A percentile compares a stretch with the other conserved stretches of the same genome.
These are phyloP conservation scores for Rhizopogon vesiculosus DNA, from an alignment of 768 basidiomycete genomes.

Conservation along the genomic window DNA sequence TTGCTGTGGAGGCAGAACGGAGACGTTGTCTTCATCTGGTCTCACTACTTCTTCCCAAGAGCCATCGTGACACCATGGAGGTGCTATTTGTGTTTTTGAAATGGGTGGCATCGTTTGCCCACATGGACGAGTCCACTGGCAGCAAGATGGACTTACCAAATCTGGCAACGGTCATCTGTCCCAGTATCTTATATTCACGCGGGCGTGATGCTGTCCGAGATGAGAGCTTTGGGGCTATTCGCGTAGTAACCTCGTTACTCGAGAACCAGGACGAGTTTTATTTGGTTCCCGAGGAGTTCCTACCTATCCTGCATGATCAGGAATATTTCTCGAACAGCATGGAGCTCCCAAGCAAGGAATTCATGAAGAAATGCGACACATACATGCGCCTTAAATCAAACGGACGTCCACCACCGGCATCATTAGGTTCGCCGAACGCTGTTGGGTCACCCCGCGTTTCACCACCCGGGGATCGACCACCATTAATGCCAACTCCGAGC, in stretches of 20 bases:
- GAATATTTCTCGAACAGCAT: slow-evolving; percentile 86
- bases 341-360: slow-evolving; percentile 92
- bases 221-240: slow-evolving; percentile 88
- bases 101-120: slow-evolving; percentile 99
- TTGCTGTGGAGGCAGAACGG: slow-evolving; percentile 73
- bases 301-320: slow-evolving; percentile 82
- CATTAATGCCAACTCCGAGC: slow-evolving; percentile 33
- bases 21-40: slow-evolving; percentile 82
- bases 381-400: slow-evolving; percentile 70
- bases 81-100: slow-evolving; percentile 97
- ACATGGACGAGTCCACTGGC: slow-evolving; percentile 94
- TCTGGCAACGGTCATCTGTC: slow-evolving; percentile 94
- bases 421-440: slow-evolving; percentile 23
- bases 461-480: slow-evolving; percentile 44
- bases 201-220: slow-evolving; percentile 84
- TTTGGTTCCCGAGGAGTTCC: slow-evolving; percentile 88
- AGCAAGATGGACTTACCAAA: slow-evolving; percentile 98
- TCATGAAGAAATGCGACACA: slow-evolving; percentile 92
- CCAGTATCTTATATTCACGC: slow-evolving; percentile 93
- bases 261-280: slow-evolving; percentile 96
- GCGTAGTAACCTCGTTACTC: slow-evolving; percentile 78
- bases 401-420: slow-evolving; percentile 41
- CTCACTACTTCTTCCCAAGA: slow-evolving; percentile 83
- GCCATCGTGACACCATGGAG: slow-evolving; percentile 96
- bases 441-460: slow-evolving; percentile 20